These are phyloP conservation scores for Sugiyamaella xylanicola DNA, from an alignment of 1,139 yeast species.

Conservation along the genomic window DNA sequence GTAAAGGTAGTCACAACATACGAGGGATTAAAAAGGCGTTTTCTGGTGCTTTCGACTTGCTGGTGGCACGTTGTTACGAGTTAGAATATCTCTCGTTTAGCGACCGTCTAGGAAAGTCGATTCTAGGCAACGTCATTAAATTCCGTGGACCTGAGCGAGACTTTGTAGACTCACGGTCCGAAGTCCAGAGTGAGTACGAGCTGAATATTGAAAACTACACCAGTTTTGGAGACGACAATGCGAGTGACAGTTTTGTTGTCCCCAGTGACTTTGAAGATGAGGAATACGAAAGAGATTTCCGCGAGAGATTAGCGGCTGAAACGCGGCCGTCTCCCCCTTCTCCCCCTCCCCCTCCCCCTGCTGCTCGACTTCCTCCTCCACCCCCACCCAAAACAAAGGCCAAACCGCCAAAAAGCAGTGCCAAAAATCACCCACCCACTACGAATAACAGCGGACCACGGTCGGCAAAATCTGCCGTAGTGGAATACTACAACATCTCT, in stretches of 20 bases:
- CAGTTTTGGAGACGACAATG: not conserved
- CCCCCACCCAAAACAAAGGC: not conserved
- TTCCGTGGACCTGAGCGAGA: slow-evolving; percentile 76
- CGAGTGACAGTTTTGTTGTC: not conserved
- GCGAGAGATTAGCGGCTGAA: not conserved
- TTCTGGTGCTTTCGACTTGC: slow-evolving; percentile 84
- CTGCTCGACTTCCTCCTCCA: too few relatives aligned
- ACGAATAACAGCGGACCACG: not conserved
- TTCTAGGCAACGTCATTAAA: slow-evolving; percentile 77
- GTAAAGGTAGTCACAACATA: slow-evolving; percentile 82
- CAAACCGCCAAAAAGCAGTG: not conserved
- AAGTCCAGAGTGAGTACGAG: slow-evolving; percentile 13
- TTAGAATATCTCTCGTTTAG: slow-evolving; percentile 60
- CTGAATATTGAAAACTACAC: slow-evolving; percentile 9
- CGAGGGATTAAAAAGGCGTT: slow-evolving; percentile 83
- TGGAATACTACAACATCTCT: slow-evolving; percentile 12
- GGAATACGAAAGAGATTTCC: not conserved
- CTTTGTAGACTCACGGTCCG: slow-evolving; percentile 68
- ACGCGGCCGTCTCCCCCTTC: too few relatives aligned
- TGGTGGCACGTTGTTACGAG: slow-evolving; percentile 49
- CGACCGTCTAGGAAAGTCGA: slow-evolving; percentile 69
- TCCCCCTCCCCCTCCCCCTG: too few relatives aligned
- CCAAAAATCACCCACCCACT: not conserved
- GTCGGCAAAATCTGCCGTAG: not conserved
- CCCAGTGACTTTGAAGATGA: slow-evolving; percentile 17